These are phyloP conservation scores for Guadua angustifolia DNA, from an alignment of 176 grass and related monocot genomes.

Conservation along the genomic window DNA sequence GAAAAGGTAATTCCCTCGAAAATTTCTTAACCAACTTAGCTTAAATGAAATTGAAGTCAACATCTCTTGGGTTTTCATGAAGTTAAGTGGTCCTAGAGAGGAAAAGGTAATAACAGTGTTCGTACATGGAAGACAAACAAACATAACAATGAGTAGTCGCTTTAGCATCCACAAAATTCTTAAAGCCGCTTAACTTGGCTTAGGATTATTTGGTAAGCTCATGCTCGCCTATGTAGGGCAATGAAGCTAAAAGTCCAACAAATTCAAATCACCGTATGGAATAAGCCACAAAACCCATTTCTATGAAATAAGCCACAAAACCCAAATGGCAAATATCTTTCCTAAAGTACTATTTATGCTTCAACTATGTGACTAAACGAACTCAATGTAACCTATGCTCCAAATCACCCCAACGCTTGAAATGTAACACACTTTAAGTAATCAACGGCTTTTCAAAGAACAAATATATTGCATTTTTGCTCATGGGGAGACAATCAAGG, in stretches of 20 bases:
- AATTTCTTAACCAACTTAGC: background rate
- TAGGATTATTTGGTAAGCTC: background rate
- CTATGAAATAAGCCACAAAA: no score
- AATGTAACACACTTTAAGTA: no score
- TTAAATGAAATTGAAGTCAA: background rate
- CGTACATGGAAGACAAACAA: background rate
- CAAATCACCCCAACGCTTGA: no score
- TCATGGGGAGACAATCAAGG: background rate
- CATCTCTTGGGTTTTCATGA: background rate
- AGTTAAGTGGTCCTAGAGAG: background rate
- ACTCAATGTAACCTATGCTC: no score
- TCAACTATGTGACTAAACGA: no score
- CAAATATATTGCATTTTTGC: background rate
- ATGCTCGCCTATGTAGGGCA: no score
- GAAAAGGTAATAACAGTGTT: background rate
- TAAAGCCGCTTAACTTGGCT: background rate
- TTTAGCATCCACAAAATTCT: background rate
- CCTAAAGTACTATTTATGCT: no score
- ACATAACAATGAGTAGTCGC: background rate
- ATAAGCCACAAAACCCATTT: no score
- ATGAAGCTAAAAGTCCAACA: no score
- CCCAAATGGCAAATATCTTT: no score
- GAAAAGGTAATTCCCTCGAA: background rate
- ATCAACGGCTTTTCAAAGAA: no score
- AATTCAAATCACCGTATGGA: no score